These are phyloP conservation scores for Fusarium sp. DNA, from an alignment of 2,329 filamentous ascomycete species.

Conservation along the genomic window DNA sequence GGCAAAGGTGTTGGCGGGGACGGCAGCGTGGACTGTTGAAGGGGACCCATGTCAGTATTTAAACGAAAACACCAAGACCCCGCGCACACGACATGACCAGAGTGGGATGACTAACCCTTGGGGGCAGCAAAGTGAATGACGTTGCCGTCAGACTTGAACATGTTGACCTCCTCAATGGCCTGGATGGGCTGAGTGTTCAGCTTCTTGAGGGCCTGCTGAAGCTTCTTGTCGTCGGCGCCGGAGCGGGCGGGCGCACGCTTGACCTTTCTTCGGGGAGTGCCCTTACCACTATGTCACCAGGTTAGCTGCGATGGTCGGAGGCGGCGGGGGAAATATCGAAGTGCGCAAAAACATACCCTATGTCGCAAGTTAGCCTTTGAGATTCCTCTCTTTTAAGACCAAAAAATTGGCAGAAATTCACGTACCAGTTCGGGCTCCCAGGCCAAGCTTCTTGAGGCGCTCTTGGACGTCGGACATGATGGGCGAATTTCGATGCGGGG, in stretches of 20 bases:
- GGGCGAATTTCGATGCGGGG: slow-evolving; percentile 48
- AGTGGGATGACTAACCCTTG: slow-evolving; percentile 77
- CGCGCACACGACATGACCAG: slow-evolving; percentile 25
- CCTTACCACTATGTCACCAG: slow-evolving; percentile 79
- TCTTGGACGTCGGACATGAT: slow-evolving; percentile 69
- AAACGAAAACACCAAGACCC: slow-evolving; percentile 35
- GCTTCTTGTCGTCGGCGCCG: slow-evolving; percentile 99
- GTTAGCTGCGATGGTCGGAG: slow-evolving; percentile 45
- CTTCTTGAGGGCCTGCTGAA: slow-evolving; percentile 97
- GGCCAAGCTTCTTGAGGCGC: slow-evolving; percentile 70
- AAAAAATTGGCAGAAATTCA: slow-evolving; percentile 43
- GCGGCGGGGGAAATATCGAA: slow-evolving; percentile 20
- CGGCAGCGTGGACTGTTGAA: slow-evolving; percentile 87
- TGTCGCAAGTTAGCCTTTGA: slow-evolving; percentile 28
- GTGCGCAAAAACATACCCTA: slow-evolving; percentile 52
- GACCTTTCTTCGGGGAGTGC: slow-evolving; percentile 95
- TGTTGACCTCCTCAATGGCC: slow-evolving; percentile 99
- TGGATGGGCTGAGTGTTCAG: slow-evolving; percentile 99
- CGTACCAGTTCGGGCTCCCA: slow-evolving; percentile 74
- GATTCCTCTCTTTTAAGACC: not conserved
- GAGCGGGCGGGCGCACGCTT: slow-evolving; percentile 97
- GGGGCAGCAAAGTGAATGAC: slow-evolving; percentile 99
- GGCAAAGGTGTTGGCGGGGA: slow-evolving; percentile 98
- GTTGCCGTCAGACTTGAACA: slow-evolving; percentile 99
- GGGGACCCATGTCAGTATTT: slow-evolving; percentile 25